Evolutionary conservation across 352 stramenopile species (phyloP), one percentile per base, ranked within the genome.

Genomic region (Phytopythium chamaehyphon): DNA sequence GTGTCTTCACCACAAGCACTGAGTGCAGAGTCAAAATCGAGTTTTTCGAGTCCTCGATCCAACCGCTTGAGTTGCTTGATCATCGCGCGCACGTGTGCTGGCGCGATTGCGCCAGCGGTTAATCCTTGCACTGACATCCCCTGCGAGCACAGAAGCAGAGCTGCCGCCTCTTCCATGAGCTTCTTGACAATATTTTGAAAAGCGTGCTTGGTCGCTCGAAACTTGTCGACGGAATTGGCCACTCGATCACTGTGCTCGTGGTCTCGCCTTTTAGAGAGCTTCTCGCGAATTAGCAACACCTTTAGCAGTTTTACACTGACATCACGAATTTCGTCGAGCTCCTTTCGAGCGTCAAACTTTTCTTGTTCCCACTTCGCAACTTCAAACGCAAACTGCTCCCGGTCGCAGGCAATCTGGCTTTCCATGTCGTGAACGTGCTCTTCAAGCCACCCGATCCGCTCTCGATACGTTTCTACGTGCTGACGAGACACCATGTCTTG

Each of bases 251-350:
- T 40, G 9, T 43, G 47, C 19, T 54, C 57, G 9, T 53, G 62
- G 43, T 88, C 76, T 11, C 82, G 59, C 26, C 67, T 75, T 44
- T 84, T 86, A 35, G 84, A 63, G 9, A 86, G 44, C 43, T 85
- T 86, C 40, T 86, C 77, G 7, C 77, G 74, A 16, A 88, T 74
- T 39, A 88, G 55, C 26, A 88, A 40, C 10, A 86, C 44, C 48
- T 85, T 88, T 11, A 88, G 71, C 28, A 88, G 70, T 40, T 86
- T 88, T 2, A 85, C 63, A 40, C 77, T 86, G 15, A 79, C 66
- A 26, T 62, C 57, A 19, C 82, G 72, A 24, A 88, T 65, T 43
- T 88, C 77, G 36, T 85, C 63, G 16, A 83, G 75, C 16, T 85
- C 77, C 31, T 73, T 51, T 6, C 65, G 55, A 19, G 69, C 56